Base-by-base conservation (phyloP, 495 filamentous ascomycete genomes). In the Penicillium fimorum region DNA sequence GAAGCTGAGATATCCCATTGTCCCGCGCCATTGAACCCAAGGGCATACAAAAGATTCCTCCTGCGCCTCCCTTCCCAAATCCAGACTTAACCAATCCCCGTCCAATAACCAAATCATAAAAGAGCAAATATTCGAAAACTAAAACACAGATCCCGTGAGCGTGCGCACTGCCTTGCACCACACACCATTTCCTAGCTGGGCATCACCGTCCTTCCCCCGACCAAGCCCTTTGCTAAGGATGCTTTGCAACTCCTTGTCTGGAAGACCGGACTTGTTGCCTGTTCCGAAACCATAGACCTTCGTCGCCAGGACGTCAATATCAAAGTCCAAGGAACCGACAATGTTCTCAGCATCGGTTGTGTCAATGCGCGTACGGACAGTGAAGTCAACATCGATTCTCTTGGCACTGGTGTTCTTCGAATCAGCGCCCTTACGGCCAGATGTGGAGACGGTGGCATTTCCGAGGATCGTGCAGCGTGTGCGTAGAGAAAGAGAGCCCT, bases 231-330 rank as follows among this genome's bases (percentile, higher is more conserved):
- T 70, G 42, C 58, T 56, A 9, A 78, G 68, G 27, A 77, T 72
- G 48, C 57, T 67, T 46, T 66, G 68, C 68, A 78, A 72, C 30
- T 78, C 70, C 8, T 59, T 61, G 22, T 74, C 70, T 0, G 76
- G 67, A 0, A 74, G 47, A 24, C 70, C 71, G 1, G 62, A 64
- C 42, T 65, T 63, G 38, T 65, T 72, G 2, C 48, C 63, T 10
- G 60, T 48, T 10, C 68, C 72, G 37, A 79, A 79, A 8, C 76
- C 76, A 41, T 79, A 79, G 48, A 79, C 68, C 52, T 79, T 79
- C 35, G 68, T 76, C 8, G 75, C 73, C 11, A 75, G 52, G 2
- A 73, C 72, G 20, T 76, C 69, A 13, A 74, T 76, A 24, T 75
- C 64, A 38, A 79, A 67, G 12, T 72, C 67, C 50, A 79, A 44